A percentile compares a stretch with the other conserved stretches of the same genome.
phyloP scores from a whole-genome alignment of 257 asterid genomes.

The Cynanchum wilfordii region DNA sequence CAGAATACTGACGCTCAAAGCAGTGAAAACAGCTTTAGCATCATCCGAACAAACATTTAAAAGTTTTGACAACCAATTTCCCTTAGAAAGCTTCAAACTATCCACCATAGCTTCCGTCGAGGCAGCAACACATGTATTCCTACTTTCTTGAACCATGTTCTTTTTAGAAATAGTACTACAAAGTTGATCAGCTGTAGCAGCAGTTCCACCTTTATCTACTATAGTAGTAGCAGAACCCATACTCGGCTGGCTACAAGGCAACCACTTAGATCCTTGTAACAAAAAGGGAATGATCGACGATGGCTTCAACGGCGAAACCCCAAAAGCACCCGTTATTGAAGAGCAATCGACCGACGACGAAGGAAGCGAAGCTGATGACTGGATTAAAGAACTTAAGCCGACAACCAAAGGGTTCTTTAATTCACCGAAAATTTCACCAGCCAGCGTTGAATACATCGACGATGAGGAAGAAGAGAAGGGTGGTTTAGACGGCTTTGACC shows the following conservation, averaged over 20 bases:
- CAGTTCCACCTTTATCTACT: constrained; percentile 58
- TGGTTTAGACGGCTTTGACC: constrained; percentile 11
- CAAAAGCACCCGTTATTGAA: constrained; percentile 27
- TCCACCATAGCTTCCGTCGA: constrained; percentile 40
- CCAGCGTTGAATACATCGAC: constrained; percentile 41
- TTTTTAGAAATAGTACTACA: neutral
- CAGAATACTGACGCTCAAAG: constrained; percentile 66
- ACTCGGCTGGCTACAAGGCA: constrained; percentile 57
- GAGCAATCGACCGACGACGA: constrained; percentile 21
- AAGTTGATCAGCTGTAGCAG: constrained; percentile 12
- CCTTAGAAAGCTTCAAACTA: constrained; percentile 22
- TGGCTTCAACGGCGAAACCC: constrained; percentile 56
- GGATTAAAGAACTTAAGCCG: constrained; percentile 57
- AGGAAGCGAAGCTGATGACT: constrained; percentile 23
- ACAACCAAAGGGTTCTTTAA: constrained; percentile 40
- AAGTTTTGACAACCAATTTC: constrained; percentile 57
- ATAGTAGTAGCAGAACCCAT: constrained; percentile 20
- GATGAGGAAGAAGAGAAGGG: constrained; percentile 17
- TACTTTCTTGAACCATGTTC: constrained; percentile 8
- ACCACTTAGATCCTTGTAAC: constrained; percentile 59
- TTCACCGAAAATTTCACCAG: constrained; percentile 43
- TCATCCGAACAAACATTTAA: constrained; percentile 63
- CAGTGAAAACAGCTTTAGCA: constrained; percentile 88
- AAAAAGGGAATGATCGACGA: constrained; percentile 43
- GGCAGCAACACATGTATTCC: constrained; percentile 10